Evolutionary conservation across 257 asterid species (phyloP).

Genomic region (Petunia secreta): DNA sequence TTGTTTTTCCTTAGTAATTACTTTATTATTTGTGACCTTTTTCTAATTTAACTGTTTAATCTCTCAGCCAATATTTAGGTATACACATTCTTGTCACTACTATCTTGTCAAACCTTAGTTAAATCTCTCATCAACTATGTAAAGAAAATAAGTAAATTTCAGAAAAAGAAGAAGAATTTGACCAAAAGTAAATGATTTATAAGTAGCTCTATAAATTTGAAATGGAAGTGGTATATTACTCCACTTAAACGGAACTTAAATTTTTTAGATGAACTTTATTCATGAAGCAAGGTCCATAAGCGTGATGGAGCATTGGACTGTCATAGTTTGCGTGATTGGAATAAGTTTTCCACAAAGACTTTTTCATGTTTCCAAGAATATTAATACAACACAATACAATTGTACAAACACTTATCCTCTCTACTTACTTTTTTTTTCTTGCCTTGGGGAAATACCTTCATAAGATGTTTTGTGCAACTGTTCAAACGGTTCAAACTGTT

Average conservation of each 20-base stretch:
- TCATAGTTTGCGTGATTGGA: background rate
- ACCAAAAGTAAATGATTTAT: no score
- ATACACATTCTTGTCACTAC: constrained; percentile 83
- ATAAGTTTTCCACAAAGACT: background rate
- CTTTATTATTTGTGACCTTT: no score
- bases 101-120: background rate
- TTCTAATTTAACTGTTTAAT: constrained; percentile 55
- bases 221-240: no score
- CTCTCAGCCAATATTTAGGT: constrained; percentile 81
- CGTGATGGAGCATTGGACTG: constrained; percentile 20
- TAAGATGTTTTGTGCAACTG: no score
- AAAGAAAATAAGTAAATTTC: background rate
- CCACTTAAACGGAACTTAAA: no score
- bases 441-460: no score
- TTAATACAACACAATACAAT: background rate
- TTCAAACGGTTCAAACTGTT: no score
- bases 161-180: background rate
- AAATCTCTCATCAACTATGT: background rate
- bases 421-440: no score
- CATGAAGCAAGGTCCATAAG: background rate
- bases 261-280: no score
- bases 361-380: background rate
- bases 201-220: no score
- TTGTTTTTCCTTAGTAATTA: no score
- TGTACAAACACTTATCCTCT: no score